Conservation (phyloP, 139 green algal genomes). For the Chlorella sp. region DNA sequence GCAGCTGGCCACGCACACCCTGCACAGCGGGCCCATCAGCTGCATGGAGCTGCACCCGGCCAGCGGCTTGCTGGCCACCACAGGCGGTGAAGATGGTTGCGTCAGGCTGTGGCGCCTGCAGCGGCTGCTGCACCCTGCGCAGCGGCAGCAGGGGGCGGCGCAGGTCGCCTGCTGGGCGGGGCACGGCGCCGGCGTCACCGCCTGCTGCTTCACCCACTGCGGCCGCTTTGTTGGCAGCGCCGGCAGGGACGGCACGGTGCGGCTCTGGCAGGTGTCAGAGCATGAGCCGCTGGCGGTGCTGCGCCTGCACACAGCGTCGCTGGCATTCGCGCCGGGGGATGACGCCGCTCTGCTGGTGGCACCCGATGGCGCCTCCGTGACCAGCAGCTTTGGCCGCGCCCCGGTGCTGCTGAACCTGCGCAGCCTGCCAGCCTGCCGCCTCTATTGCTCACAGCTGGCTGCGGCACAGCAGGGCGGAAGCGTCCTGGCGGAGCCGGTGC, state of each 20-base stretch:
- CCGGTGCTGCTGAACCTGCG: neutral
- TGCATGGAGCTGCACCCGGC: conserved; percentile 3
- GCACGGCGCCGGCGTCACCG: neutral
- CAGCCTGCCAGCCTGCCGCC: neutral
- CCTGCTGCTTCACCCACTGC: neutral
- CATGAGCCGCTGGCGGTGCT: conserved; percentile 7
- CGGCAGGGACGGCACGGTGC: neutral
- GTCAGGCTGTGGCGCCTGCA: neutral
- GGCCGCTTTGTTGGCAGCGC: conserved; percentile 18
- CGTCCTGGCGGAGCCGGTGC: neutral
- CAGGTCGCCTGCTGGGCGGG: neutral
- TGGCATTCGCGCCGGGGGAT: neutral
- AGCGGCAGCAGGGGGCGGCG: neutral
- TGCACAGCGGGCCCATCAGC: neutral
- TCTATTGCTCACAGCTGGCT: neutral
- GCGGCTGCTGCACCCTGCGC: neutral
- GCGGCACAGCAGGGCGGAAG: neutral
- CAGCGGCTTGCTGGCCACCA: conserved; percentile 13
- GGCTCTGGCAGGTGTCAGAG: neutral
- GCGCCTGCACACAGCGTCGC: neutral
- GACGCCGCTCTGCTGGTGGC: conserved; percentile 7
- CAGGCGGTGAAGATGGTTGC: neutral
- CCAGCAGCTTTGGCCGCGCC: neutral
- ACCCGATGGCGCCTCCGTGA: neutral
- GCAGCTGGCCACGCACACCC: neutral